Evolutionary conservation across 2,329 filamentous ascomycete species (phyloP).

Genomic region (Clarireedia paspali): DNA sequence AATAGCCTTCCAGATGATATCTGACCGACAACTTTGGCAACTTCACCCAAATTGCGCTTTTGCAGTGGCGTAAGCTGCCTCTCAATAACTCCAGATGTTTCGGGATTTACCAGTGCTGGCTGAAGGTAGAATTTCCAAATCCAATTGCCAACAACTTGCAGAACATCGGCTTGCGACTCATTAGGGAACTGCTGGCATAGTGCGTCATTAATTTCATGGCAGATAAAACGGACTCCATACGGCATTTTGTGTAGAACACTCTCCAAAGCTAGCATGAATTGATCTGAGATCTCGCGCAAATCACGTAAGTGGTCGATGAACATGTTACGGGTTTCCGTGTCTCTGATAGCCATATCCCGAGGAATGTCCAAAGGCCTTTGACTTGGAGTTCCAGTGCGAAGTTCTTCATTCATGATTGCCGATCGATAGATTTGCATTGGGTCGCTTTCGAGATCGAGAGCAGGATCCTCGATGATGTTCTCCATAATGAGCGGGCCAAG

Average conservation of each 20-base stretch:
- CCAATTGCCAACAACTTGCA: constrained; percentile 85
- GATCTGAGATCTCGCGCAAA: constrained; percentile 87
- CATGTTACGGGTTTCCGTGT: constrained; percentile 81
- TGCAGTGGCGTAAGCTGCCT: constrained; percentile 82
- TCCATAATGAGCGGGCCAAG: constrained; percentile 80
- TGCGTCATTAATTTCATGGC: constrained; percentile 75
- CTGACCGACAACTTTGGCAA: constrained; percentile 86
- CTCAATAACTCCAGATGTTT: constrained; percentile 89
- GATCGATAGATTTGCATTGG: constrained; percentile 95
- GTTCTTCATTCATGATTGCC: constrained; percentile 93
- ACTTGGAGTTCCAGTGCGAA: constrained; percentile 81
- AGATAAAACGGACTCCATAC: constrained; percentile 83
- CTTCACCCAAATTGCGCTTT: constrained; percentile 84
- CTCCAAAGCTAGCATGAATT: constrained; percentile 76
- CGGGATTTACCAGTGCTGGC: constrained; percentile 79
- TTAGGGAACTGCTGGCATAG: constrained; percentile 70
- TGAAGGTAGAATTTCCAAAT: constrained; percentile 92
- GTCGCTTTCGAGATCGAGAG: constrained; percentile 89
- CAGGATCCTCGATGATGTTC: constrained; percentile 87
- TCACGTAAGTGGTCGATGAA: constrained; percentile 95
- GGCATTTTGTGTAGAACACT: constrained; percentile 83
- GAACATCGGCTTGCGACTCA: constrained; percentile 67
- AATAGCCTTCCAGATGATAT: constrained; percentile 84
- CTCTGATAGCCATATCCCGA: constrained; percentile 89
- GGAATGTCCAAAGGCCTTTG: constrained; percentile 76